Evolutionary conservation across 1,284 basidiomycete species (phyloP), one percentile per base, ranked within the genome.

Genomic region (Tilletia indica): DNA sequence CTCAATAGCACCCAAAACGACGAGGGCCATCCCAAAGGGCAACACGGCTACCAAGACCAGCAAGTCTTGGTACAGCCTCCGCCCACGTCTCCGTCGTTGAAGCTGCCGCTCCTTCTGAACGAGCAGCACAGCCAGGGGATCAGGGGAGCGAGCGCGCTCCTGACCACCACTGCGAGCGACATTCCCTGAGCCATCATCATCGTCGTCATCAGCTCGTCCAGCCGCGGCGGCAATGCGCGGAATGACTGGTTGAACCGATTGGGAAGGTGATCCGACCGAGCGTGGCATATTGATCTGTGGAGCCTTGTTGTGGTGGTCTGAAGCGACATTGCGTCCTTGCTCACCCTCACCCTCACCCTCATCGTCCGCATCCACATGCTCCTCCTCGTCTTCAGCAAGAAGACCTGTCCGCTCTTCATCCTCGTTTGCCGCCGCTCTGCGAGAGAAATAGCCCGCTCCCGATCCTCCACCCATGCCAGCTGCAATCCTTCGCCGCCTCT

Each of bases 41-140:
- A 74, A 49, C 34, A 74, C 70, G 38, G 67, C 73, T 16, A 56
- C 71, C 8, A 70, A 49, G 4, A 74, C 73, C 4, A 74, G 61
- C 25, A 74, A 25, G 48, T 79, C 77, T 67, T 78, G 78, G 42
- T 71, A 78, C 54, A 73, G 72, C n/a, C 75, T 67, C 38, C 72
- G 73, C n/a, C 75, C 74, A 4, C 79, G 66, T 16, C 78, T 77
- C 14, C 70, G 71, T 5, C 72, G 72, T 73, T 83, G 82, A 67
- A 83, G 61, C 42, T 82, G 74, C 4, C 80, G 72, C 63, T 83
- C 82, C 67, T 83, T 83, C 11, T 79, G 74, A 0, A 81, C 82
- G 5, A 83, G 73, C 47, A 83, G 56, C 36, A 82, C 80, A 12
- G 78, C 70, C 3, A 80, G 80, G 3, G 78, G 79, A 36, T 80